Percentiles rank a stretch among this genome's conserved stretches.
Conservation (phyloP, 1,284 basidiomycete species). For the Cryptococcus deneoformans region DNA sequence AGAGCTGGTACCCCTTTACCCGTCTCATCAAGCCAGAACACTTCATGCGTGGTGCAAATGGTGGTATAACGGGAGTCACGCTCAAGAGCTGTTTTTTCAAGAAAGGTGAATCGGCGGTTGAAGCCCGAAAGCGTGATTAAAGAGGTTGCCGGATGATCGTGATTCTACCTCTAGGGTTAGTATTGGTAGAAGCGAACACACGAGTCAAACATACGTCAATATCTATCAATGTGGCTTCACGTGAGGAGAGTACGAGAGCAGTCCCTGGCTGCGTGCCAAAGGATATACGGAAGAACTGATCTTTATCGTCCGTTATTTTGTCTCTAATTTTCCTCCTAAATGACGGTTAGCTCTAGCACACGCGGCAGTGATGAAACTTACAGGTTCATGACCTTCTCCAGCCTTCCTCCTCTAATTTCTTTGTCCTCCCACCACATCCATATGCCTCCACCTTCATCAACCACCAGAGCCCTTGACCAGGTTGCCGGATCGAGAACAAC, state of each 20-base stretch:
- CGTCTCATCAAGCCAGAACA: constrained; percentile 38
- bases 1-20: constrained; percentile 10
- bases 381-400: constrained; percentile 22
- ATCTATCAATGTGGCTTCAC: constrained; percentile 20
- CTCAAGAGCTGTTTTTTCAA: constrained; percentile 26
- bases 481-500: constrained; percentile 24
- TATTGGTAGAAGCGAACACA: background rate
- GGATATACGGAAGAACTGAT: constrained; percentile 32
- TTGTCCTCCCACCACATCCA: constrained; percentile 40
- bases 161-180: constrained; percentile 6
- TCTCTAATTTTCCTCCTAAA: constrained; percentile 22
- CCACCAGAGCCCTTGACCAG: constrained; percentile 28
- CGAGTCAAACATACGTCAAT: constrained; percentile 11
- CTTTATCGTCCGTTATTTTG: constrained; percentile 7
- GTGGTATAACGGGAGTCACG: constrained; percentile 16
- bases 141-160: constrained; percentile 6
- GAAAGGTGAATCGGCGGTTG: constrained; percentile 20
- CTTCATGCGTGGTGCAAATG: constrained; percentile 27
- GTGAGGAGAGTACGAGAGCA: constrained; percentile 28
- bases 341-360: background rate
- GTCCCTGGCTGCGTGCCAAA: constrained; percentile 32
- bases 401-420: constrained; percentile 5
- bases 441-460: constrained; percentile 38
- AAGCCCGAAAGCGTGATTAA: constrained; percentile 15
- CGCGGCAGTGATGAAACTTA: constrained; percentile 6